phyloP scores from a whole-genome alignment of 352 stramenopile genomes.

The Globisporangium mamillatum region DNA sequence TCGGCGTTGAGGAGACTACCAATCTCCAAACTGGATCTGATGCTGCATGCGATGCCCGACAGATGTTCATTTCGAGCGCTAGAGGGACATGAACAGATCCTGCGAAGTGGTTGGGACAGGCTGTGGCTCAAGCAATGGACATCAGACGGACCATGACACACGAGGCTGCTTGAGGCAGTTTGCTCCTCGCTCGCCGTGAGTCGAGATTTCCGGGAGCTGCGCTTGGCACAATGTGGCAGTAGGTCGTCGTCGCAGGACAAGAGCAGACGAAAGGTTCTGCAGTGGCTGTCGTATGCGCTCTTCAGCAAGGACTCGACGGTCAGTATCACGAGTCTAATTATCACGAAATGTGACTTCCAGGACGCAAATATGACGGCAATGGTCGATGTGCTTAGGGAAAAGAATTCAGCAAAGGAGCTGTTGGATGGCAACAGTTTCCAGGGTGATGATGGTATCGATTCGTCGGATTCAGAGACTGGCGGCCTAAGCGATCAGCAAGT shows the following conservation, averaged over 20 bases:
- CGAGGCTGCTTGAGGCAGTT: background rate
- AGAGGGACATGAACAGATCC: background rate
- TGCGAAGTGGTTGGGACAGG: background rate
- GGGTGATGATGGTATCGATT: background rate
- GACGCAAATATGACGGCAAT: constrained; percentile 23
- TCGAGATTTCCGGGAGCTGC: background rate
- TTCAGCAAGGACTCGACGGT: constrained; percentile 9
- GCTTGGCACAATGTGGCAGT: background rate
- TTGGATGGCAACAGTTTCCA: constrained; percentile 14
- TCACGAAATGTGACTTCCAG: background rate
- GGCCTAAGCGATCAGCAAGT: background rate
- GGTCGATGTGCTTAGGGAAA: constrained; percentile 17
- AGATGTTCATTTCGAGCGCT: background rate
- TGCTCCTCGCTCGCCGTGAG: background rate
- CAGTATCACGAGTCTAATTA: too few relatives aligned
- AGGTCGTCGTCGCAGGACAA: background rate
- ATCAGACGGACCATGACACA: background rate
- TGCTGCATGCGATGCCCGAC: background rate
- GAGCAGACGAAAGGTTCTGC: background rate
- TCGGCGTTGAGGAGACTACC: background rate
- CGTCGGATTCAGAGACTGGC: background rate
- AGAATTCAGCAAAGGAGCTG: constrained; percentile 24
- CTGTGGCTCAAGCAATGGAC: background rate
- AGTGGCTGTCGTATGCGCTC: constrained; percentile 17
- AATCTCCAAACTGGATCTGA: background rate